Evolutionary conservation across 148 eudicot species (phyloP).

Genomic region (Heliamphora exappendiculata): DNA sequence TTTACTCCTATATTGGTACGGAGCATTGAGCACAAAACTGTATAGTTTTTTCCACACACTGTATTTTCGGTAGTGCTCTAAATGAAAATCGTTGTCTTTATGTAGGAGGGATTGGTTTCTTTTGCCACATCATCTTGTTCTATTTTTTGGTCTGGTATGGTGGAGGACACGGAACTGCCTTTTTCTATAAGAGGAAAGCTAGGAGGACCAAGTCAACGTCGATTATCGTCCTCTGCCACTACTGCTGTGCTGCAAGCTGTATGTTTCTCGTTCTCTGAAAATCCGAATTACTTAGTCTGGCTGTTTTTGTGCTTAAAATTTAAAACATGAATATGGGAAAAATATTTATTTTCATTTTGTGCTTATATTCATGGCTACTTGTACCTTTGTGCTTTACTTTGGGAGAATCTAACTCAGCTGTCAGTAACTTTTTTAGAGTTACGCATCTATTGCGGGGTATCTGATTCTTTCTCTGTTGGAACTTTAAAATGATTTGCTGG

Average conservation of each 20-base stretch:
- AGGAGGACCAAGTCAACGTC: constrained; percentile 95
- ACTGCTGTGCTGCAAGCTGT: constrained; percentile 82
- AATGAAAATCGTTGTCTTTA: constrained; percentile 6
- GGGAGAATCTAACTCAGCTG: neutral
- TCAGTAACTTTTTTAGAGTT: neutral
- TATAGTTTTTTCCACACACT: constrained; percentile 1
- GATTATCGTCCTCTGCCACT: constrained; percentile 52
- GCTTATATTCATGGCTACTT: constrained; percentile 1
- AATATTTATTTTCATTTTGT: neutral
- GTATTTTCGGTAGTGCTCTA: neutral
- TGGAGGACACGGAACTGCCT: constrained; percentile 45
- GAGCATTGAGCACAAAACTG: neutral
- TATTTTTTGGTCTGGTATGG: constrained; percentile 54
- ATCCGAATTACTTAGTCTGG: neutral
- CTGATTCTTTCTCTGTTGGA: neutral
- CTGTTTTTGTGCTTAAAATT: neutral
- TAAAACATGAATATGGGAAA: neutral
- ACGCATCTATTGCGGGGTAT: neutral
- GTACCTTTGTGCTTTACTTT: neutral
- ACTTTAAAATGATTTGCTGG: neutral
- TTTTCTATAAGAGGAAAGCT: constrained; percentile 71
- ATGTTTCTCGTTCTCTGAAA: constrained; percentile 21
- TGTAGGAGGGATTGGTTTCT: constrained; percentile 65
- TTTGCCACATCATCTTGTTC: constrained; percentile 54
- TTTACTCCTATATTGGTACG: constrained; percentile 59